Evolutionary conservation across 2,329 filamentous ascomycete genomes (phyloP), one percentile per base, ranked within the genome.

Genomic region (Pezicula neosporulosa): DNA sequence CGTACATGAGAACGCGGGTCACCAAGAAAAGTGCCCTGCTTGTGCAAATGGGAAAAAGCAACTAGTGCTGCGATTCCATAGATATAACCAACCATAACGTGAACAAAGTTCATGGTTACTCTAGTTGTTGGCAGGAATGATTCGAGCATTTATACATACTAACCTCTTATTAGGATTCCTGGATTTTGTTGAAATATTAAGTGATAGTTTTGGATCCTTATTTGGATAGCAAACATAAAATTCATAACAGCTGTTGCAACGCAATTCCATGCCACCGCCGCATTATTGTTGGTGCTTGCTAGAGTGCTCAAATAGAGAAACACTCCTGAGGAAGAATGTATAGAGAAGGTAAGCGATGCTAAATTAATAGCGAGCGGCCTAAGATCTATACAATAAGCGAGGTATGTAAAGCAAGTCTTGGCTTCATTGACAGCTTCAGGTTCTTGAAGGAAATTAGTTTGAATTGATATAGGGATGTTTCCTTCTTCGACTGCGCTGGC

Each of bases 321-420:
- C 16, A 43, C 4, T 6, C 41, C 41, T 15, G 41, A 21, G 16
- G 13, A 19, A 54, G 43, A 47, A 47, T 37, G 44, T 48, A 38
- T 50, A 54, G 15, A 54, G 51, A n/a, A 44, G 51, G 33, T 54
- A 51, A 7, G 51, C 48, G 42, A 24, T 21, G 41, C 51, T 44
- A 18, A 54, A 27, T 13, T n/a, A n/a, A n/a, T n/a, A n/a, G n/a
- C n/a, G n/a, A n/a, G 51, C 44, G 16, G 48, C 28, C 51, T 44
- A 54, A 54, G 24, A 54, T 54, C 19, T 38, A 36, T 37, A 43
- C 39, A 37, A 54, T 47, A 15, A 48, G 8, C 13, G 24, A 30
- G 2, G 48, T 54, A 30, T 50, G 51, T 21, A 28, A 24, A 30
- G 30, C 44, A 7, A 50, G 48, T 24, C 44, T 51, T 10, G n/a